phyloP scores from a whole-genome alignment of 164 flowering plant genomes.

The Dillenia suffruticosa region DNA sequence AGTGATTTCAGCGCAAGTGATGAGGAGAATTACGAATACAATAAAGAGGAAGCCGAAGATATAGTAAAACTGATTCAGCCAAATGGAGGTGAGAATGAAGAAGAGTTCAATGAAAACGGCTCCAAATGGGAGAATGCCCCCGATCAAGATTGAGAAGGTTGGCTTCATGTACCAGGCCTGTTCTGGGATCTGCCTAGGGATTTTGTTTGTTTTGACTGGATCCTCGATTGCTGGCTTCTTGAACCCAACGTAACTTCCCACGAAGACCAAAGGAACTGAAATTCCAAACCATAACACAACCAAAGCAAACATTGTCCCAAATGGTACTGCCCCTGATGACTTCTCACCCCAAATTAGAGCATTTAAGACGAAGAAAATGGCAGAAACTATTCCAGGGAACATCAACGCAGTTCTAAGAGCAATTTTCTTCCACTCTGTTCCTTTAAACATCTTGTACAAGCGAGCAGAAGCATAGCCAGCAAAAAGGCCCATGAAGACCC shows the following conservation, averaged over 20 bases:
- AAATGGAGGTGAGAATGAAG: conserved; percentile 64
- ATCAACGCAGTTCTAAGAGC: conserved; percentile 48
- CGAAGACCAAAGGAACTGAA: conserved; percentile 59
- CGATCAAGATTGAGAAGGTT: conserved; percentile 46
- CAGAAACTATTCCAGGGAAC: conserved; percentile 48
- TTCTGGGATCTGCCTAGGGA: conserved; percentile 25
- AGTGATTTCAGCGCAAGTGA: conserved; percentile 58
- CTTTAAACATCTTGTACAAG: conserved; percentile 59
- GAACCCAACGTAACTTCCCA: conserved; percentile 65
- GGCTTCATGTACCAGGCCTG: conserved; percentile 69
- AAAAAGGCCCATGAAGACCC: conserved; percentile 72
- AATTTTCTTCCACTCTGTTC: conserved; percentile 59
- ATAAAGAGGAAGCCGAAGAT: conserved; percentile 62
- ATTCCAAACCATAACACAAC: conserved; percentile 61
- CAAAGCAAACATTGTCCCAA: conserved; percentile 70
- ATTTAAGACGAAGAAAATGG: conserved; percentile 51
- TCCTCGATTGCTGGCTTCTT: conserved; percentile 49
- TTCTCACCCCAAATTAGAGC: conserved; percentile 71
- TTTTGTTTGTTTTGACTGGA: neutral
- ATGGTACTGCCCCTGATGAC: conserved; percentile 73
- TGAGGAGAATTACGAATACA: conserved; percentile 47
- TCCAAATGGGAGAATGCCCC: conserved; percentile 65
- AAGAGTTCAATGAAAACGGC: conserved; percentile 65
- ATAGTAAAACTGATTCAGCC: conserved; percentile 64
- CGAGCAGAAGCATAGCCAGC: conserved; percentile 63